Base-by-base conservation (phyloP, 208 protist species). In the Leishmania major region DNA sequence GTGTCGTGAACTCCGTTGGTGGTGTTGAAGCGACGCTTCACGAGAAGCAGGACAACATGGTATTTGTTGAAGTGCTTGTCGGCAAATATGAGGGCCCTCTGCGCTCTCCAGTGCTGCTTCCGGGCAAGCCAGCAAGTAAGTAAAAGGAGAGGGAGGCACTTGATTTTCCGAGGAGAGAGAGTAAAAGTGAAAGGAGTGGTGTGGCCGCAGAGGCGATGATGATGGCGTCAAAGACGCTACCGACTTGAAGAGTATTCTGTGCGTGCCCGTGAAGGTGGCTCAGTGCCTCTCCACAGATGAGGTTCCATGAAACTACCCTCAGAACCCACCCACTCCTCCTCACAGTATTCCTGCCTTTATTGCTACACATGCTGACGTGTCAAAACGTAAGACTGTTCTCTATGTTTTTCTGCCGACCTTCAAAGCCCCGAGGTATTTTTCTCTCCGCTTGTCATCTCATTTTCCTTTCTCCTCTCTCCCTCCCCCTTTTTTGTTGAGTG, bases 61-160 rank as follows among this genome's bases (percentile, higher is more conserved):
- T 88, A 43, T 75, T 86, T 47, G 69, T 85, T 45, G 70, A 75
- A 60, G 87, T 93, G 73, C 62, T 78, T 31, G 84, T 91, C 66
- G 86, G 87, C 67, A 87, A 88, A 49, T 87, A 90, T 10, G 90
- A 87, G 45, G 83, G 87, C n/a, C 88, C 88, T 79, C 83, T 91
- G 62, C 47, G 87, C 72, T 79, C 79, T n/a, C 51, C 87, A 25
- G 86, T 90, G 66, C 82, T 82, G 1, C 84, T 91, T 10, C 77
- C 82, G 0, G 71, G 82, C 10, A 85, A 85, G 71, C 82, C 72
- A 17, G 3, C 76, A 0, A 31, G 76, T 43, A 85, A 81, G 40
- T 85, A 71, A 72, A 60, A 31, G 11, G 15, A 19, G 40, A 47
- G 19, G 47, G 6, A 22, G 31, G 22, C 7, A 28, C 40, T 59